Evolutionary conservation across 441 rosid species (phyloP).

Genomic region (Omphalea diandra): DNA sequence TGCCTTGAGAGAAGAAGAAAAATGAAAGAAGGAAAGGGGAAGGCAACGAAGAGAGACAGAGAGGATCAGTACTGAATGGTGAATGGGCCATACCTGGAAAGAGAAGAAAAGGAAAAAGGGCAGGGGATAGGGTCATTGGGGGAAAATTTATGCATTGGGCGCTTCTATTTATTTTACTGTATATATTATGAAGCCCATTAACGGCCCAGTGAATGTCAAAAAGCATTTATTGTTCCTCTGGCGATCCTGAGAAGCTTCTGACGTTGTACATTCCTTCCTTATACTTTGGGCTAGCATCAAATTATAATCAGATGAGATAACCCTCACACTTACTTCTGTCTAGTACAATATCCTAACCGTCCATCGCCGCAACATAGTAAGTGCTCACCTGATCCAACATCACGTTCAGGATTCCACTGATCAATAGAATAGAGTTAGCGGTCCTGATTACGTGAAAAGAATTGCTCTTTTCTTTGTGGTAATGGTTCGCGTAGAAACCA

Average conservation of each 20-base stretch:
- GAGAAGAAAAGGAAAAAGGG: too few species aligned
- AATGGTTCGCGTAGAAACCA: background rate
- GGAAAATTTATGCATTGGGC: too few species aligned
- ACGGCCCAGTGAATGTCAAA: background rate
- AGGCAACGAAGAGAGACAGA: too few species aligned
- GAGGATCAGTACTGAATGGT: too few species aligned
- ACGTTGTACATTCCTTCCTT: slow-evolving; percentile 1
- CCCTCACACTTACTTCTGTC: background rate
- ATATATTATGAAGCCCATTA: slow-evolving; percentile 7
- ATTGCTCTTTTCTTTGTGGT: background rate
- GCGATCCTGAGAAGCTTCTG: background rate
- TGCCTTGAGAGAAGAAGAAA: too few species aligned
- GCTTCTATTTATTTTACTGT: too few species aligned
- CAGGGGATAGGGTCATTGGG: too few species aligned
- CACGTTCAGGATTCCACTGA: slow-evolving; percentile 6
- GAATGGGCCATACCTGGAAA: too few species aligned
- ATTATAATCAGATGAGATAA: background rate
- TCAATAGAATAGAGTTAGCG: slow-evolving; percentile 15
- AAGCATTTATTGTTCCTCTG: background rate
- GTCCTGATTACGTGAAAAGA: slow-evolving; percentile 9
- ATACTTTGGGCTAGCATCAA: background rate
- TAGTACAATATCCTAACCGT: slow-evolving; percentile 16
- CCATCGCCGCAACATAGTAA: background rate
- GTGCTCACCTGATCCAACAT: background rate
- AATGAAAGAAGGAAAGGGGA: too few species aligned